Conservation (phyloP, 345 rosid genomes). For the Syzygium aqueum region DNA sequence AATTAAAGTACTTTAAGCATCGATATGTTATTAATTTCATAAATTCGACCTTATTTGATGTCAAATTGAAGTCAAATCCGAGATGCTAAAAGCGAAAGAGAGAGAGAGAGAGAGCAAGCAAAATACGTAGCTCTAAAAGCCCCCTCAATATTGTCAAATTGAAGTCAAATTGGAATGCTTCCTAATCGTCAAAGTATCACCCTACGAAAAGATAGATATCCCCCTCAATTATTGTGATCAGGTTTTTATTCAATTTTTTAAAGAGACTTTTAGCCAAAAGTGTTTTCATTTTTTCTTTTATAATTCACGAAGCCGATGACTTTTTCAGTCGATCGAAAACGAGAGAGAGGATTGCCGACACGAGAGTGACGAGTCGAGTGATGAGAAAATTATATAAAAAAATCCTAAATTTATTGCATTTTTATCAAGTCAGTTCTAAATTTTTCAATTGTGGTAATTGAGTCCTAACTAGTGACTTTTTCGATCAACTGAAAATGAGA, state of each 20-base stretch:
- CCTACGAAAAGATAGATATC: not conserved
- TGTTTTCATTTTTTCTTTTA: not conserved
- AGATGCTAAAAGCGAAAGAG: not conserved
- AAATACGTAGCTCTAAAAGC: not conserved
- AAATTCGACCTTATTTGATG: not conserved
- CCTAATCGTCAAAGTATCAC: not conserved
- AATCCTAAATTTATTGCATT: too few relatives aligned
- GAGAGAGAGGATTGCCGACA: not conserved
- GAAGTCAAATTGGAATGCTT: too few relatives aligned
- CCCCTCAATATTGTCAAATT: too few relatives aligned
- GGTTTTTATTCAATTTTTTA: not conserved
- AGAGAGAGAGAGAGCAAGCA: not conserved
- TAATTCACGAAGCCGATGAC: not conserved
- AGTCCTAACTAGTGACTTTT: too few relatives aligned
- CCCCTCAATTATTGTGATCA: not conserved
- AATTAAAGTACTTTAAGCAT: not conserved
- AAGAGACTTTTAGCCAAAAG: not conserved
- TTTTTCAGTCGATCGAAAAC: not conserved
- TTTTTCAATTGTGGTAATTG: too few relatives aligned
- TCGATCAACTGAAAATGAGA: too few relatives aligned
- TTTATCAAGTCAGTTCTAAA: too few relatives aligned
- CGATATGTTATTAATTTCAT: not conserved
- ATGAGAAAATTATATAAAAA: too few relatives aligned
- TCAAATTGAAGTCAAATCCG: not conserved
- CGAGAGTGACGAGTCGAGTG: not conserved